These are phyloP conservation scores for Trichoderma hamatum DNA, from an alignment of 2,329 filamentous ascomycete genomes.

Conservation along the genomic window DNA sequence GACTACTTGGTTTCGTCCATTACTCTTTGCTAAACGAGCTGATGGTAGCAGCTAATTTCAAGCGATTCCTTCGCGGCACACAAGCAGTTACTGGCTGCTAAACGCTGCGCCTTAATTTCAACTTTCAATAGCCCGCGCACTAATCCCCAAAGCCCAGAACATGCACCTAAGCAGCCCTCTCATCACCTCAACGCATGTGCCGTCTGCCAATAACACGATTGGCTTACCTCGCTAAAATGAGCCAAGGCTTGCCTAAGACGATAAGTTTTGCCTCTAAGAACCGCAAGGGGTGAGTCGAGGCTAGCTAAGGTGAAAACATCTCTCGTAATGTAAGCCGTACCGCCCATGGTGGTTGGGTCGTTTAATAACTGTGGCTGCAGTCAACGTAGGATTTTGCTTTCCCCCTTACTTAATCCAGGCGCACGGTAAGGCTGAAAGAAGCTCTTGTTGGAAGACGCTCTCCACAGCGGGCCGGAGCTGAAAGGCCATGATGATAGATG, in stretches of 20 bases:
- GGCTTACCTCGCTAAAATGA: background rate
- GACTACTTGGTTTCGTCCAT: background rate
- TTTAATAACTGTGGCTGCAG: background rate
- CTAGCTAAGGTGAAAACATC: background rate
- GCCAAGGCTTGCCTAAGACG: background rate
- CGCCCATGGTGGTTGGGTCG: background rate
- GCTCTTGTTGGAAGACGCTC: background rate
- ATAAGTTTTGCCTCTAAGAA: background rate
- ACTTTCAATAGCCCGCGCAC: background rate
- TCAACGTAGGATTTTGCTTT: background rate
- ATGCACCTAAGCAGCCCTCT: slow-evolving; percentile 10
- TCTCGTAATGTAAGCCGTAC: background rate
- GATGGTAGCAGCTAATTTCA: background rate
- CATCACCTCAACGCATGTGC: background rate
- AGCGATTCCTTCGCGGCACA: background rate
- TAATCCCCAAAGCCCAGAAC: background rate
- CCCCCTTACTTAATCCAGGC: background rate
- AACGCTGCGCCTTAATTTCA: slow-evolving; percentile 8
- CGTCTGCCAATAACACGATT: background rate
- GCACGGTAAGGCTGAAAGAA: slow-evolving; percentile 14
- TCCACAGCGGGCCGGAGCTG: slow-evolving; percentile 4
- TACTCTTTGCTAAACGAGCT: background rate
- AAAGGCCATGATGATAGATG: background rate
- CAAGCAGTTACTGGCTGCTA: background rate
- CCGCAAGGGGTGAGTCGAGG: background rate